phyloP scores from a whole-genome alignment of 2,329 filamentous ascomycete species.

The Paecilomyces sp. region DNA sequence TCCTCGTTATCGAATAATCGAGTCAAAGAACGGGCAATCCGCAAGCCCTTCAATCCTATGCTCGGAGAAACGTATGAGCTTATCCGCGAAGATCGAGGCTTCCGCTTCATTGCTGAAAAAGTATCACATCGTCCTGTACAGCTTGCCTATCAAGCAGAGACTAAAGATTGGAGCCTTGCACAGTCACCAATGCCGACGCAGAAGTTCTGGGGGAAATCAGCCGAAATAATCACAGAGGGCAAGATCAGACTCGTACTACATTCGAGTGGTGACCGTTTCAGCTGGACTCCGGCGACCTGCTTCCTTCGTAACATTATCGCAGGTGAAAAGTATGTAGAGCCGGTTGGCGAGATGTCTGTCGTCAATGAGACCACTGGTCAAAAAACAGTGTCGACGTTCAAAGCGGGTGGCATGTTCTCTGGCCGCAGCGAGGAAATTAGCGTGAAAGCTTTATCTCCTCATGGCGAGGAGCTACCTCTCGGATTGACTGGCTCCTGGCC shows the following conservation, averaged over 20 bases:
- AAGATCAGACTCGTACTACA: constrained; percentile 73
- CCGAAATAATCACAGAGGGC: constrained; percentile 88
- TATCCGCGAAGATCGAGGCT: constrained; percentile 77
- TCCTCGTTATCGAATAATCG: constrained; percentile 76
- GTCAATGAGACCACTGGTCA: constrained; percentile 76
- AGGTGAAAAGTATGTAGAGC: constrained; percentile 96
- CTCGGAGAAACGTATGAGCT: constrained; percentile 94
- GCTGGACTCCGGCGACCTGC: constrained; percentile 79
- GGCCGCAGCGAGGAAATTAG: constrained; percentile 85
- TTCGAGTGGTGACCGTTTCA: constrained; percentile 71
- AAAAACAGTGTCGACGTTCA: constrained; percentile 83
- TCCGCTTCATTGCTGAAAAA: constrained; percentile 91
- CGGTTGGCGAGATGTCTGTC: constrained; percentile 82
- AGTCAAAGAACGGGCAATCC: constrained; percentile 81
- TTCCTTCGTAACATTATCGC: constrained; percentile 95
- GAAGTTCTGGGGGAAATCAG: constrained; percentile 98
- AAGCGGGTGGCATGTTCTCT: constrained; percentile 93
- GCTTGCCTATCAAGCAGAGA: constrained; percentile 88
- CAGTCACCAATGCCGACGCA: constrained; percentile 85
- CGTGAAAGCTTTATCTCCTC: constrained; percentile 62
- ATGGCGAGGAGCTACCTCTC: constrained; percentile 59
- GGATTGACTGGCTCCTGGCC: constrained; percentile 84
- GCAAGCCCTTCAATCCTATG: constrained; percentile 96
- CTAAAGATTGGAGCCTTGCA: constrained; percentile 73
- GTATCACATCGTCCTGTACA: constrained; percentile 88